Evolutionary conservation across 345 rosid species (phyloP), one percentile per base, ranked within the genome.

Genomic region (Gossypium rotundifolium): DNA sequence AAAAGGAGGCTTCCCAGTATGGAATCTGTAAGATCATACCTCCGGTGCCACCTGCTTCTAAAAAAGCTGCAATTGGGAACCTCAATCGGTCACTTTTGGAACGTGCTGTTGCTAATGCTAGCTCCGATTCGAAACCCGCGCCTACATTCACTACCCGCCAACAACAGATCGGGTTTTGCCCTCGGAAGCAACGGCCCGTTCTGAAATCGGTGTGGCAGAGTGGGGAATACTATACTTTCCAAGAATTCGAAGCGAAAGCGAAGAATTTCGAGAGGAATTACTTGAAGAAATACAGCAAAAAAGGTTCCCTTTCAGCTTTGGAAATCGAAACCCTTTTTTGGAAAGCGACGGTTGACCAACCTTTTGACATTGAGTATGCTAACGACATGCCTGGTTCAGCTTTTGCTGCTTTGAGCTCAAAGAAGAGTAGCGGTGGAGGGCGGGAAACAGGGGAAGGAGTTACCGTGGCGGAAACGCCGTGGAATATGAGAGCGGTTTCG

Each of bases 1-100:
- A 95, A 76, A 89, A 88, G 40, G 99, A 95, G 79, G 99, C 98
- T 58, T 89, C 99, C 20, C 83, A 78, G 74, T 95, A 87, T 42
- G 99, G 99, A 79, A 95, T 95, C 88, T 95, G 99, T 87, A 95
- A 95, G 86, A 95, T 95, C 74, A 81, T 95, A 23, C 99, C 99
- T 48, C 99, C 99, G 1, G 82, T 92, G 17, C 84, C 89, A 27
- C 84, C 88, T 2, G 79, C 93, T 23, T 85, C 94, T 0, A 92
- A 88, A 74, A 95, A 91, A 78, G 76, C 96, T 10, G 87, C 89
- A 45, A 77, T 92, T 79, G 61, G 88, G 45, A 87, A 90, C 86
- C 91, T 94, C 65, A 92, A 88, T 85, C 88, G 89, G n/a, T 92
- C 97, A 12, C 89, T 94, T 13, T 87, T 89, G 3, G 83, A 88